phyloP scores from a whole-genome alignment of 2,329 filamentous ascomycete genomes.

The Fusarium sp. region DNA sequence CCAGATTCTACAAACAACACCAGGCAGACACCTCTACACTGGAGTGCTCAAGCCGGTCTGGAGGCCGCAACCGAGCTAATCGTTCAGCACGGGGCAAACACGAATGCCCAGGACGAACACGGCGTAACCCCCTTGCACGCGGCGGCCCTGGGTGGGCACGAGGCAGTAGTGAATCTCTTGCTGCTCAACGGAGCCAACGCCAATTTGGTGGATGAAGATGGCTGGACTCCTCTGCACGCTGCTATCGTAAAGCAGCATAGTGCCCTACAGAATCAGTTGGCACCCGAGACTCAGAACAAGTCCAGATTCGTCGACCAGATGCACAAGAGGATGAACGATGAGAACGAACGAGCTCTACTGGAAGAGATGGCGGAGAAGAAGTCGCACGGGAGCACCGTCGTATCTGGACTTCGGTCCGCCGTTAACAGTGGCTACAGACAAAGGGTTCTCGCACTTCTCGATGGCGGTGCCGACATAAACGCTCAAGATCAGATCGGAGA shows the following conservation, averaged over 20 bases:
- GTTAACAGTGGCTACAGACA: conserved; percentile 25
- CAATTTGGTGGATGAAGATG: too few relatives aligned
- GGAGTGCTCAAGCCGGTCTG: too few relatives aligned
- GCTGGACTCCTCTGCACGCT: conserved; percentile 16
- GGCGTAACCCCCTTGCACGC: too few relatives aligned
- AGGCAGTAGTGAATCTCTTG: too few relatives aligned
- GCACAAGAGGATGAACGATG: neutral
- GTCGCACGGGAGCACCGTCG: conserved; percentile 23
- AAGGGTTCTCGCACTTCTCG: conserved; percentile 9
- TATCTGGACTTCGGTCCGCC: conserved; percentile 23
- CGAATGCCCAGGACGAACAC: too few relatives aligned
- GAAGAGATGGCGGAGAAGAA: conserved; percentile 28
- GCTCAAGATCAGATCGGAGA: conserved; percentile 12
- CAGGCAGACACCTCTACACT: conserved; percentile 14
- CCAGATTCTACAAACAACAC: conserved; percentile 5
- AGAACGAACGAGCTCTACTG: conserved; percentile 11
- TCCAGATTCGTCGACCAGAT: neutral
- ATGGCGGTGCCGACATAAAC: conserved; percentile 19
- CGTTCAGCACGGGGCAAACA: too few relatives aligned
- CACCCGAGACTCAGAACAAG: neutral
- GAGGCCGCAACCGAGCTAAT: too few relatives aligned
- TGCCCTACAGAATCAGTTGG: conserved; percentile 1
- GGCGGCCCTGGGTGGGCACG: too few relatives aligned
- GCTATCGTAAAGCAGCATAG: conserved; percentile 6
- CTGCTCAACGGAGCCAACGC: too few relatives aligned